A percentile compares a stretch with the other conserved stretches of the same genome.
Evolutionary conservation across 805 yeast species (phyloP).

Genomic region (Metschnikowia lochheadii): DNA sequence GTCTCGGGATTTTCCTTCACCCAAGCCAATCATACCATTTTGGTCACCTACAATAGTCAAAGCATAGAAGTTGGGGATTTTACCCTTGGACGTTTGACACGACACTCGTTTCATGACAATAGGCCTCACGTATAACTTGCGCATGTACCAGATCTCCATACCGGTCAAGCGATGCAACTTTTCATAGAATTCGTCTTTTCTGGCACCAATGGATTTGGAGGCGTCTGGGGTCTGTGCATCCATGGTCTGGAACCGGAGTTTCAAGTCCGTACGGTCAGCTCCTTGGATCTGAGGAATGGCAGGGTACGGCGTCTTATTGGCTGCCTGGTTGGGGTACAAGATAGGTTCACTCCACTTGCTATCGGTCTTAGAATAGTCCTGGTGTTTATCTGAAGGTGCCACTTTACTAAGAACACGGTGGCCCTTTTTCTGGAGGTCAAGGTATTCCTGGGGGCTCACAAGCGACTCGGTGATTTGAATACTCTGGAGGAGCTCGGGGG

Average conservation of each 20-base stretch:
- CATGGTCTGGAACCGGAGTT: conserved; percentile 28
- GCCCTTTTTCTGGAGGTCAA: conserved; percentile 32
- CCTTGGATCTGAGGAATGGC: conserved; percentile 52
- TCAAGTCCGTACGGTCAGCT: conserved; percentile 45
- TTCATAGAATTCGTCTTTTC: conserved; percentile 38
- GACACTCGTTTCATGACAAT: conserved; percentile 75
- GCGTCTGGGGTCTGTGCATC: conserved; percentile 6
- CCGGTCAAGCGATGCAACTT: conserved; percentile 65
- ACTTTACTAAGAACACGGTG: conserved; percentile 41
- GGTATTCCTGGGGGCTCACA: conserved; percentile 62
- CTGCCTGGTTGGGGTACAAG: conserved; percentile 47
- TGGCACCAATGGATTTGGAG: conserved; percentile 1
- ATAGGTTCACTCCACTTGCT: conserved; percentile 70
- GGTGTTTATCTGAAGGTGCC: conserved; percentile 60
- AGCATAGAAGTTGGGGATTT: conserved; percentile 75
- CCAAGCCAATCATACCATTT: conserved; percentile 91
- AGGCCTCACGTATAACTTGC: conserved; percentile 59
- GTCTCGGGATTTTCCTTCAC: conserved; percentile 87
- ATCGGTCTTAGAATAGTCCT: conserved; percentile 68
- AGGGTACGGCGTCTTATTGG: conserved; percentile 52
- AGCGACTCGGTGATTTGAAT: conserved; percentile 76
- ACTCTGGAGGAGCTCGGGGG: conserved; percentile 75
- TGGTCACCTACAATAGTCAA: conserved; percentile 89
- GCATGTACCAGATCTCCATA: conserved; percentile 56
- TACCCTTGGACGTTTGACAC: conserved; percentile 90